Evolutionary conservation across 805 yeast species (phyloP), one percentile per base, ranked within the genome.

Genomic region (Tanozyma kutaoensis): DNA sequence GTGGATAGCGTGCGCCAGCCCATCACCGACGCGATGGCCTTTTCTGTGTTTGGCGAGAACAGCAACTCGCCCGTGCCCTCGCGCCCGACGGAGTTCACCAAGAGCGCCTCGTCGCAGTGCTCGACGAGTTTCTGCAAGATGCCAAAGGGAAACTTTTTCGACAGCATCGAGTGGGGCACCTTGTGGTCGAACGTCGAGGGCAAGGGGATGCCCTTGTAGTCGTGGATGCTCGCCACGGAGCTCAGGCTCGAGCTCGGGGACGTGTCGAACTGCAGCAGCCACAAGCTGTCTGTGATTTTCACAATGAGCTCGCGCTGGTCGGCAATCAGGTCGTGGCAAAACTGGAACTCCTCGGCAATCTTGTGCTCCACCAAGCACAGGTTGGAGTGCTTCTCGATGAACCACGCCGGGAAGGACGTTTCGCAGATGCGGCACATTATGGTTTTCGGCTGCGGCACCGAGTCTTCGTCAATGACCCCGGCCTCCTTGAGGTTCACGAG

Each of bases 351-450:
- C 38, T 84, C 85, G 42, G 76, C 85, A 8, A 79, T 69, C 40
- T 74, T 68, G 51, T 85, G 94, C 47, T 86, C 96, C 20, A 81
- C 68, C 16, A 80, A 60, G 42, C 99, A 91, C 25, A 80, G 55
- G 43, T 85, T 91, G 1, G 88, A 76, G 51, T 91, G 99, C 26
- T 76, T 67, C 40, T 88, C 98, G 22, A 91, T 60, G 78, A 93
- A 91, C 98, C 98, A 91, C 4, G 85, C 79, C 4, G 94, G 95
- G n/a, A 85, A 74, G 25, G 68, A 68, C 17, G 74, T 72, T 44
- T 91, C 99, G 52, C 99, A 91, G 15, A 91, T 85, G 25, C 95
- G 66, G 49, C 99, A 91, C 18, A 91, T 55, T 20, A 80, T 84
- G 30, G 73, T 65, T 14, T 76, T 75, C 1, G 95, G 95, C n/a